A percentile compares a stretch with the other conserved stretches of the same genome.
Evolutionary conservation across 2,329 filamentous ascomycete species (phyloP).

Genomic region (Fusarium sp.): DNA sequence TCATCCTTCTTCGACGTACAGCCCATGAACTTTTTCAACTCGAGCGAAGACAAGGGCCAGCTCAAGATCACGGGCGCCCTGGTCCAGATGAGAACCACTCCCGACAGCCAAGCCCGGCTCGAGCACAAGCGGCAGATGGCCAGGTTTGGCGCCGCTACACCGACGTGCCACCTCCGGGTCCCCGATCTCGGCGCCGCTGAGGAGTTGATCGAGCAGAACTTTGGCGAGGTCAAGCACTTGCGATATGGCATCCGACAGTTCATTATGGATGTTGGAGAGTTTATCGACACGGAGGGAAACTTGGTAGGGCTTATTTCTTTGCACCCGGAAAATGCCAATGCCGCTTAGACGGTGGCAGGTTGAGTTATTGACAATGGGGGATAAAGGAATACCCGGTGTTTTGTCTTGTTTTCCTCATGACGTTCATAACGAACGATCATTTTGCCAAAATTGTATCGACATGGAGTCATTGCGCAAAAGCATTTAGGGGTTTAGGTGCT

Average conservation of each 20-base stretch:
- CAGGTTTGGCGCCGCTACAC: conserved; percentile 23
- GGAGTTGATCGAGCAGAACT: conserved; percentile 33
- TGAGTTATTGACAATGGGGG: conserved; percentile 13
- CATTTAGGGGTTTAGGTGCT: background rate
- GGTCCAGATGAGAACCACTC: conserved; percentile 23
- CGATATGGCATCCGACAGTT: conserved; percentile 38
- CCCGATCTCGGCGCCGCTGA: conserved; percentile 37
- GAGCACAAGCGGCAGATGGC: conserved; percentile 25
- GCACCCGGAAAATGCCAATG: conserved; percentile 34
- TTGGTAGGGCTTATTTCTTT: conserved; percentile 38
- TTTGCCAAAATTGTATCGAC: background rate
- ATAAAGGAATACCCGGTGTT: conserved; percentile 40
- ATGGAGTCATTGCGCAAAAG: background rate
- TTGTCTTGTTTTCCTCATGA: conserved; percentile 14
- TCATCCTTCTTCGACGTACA: conserved; percentile 37
- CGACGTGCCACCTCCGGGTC: conserved; percentile 38
- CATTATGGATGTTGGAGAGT: conserved; percentile 42
- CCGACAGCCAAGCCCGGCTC: conserved; percentile 22
- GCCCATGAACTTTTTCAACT: conserved; percentile 41
- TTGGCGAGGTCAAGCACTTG: conserved; percentile 35
- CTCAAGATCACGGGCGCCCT: conserved; percentile 33
- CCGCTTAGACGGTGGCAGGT: conserved; percentile 8
- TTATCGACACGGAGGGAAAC: conserved; percentile 42
- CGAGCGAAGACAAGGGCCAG: conserved; percentile 12
- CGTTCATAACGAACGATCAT: conserved; percentile 23